Conservation (phyloP, 1,139 yeast genomes). For the Geotrichum bryndzae region DNA sequence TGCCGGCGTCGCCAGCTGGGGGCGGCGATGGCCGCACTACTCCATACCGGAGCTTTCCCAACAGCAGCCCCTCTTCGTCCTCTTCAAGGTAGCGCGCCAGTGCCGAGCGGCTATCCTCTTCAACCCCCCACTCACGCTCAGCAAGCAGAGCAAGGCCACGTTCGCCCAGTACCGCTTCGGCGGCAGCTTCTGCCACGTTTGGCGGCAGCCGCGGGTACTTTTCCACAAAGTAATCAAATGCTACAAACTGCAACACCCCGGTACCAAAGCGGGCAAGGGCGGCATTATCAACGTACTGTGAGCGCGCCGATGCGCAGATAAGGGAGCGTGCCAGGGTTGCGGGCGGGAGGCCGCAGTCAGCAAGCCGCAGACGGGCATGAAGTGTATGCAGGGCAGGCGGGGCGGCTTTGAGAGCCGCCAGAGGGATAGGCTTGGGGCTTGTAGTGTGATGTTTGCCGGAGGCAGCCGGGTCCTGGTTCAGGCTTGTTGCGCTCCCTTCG, state of each 20-base stretch:
- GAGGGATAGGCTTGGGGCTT: background rate
- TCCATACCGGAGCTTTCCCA: slow-evolving; percentile 39
- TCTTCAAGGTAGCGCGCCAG: slow-evolving; percentile 64
- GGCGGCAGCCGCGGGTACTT: slow-evolving; percentile 88
- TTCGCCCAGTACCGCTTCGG: slow-evolving; percentile 64
- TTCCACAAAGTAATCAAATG: slow-evolving; percentile 63
- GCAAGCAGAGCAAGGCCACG: slow-evolving; percentile 62
- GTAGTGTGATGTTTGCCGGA: background rate
- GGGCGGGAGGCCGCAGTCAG: slow-evolving; percentile 42
- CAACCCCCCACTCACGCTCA: slow-evolving; percentile 71
- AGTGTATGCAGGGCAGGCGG: slow-evolving; percentile 50
- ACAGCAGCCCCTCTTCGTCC: slow-evolving; percentile 31
- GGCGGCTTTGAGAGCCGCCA: background rate
- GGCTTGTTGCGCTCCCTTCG: background rate
- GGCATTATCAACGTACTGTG: slow-evolving; percentile 59
- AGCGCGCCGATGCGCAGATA: slow-evolving; percentile 44
- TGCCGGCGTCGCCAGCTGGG: slow-evolving; percentile 25
- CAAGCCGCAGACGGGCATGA: slow-evolving; percentile 59
- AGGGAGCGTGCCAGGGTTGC: slow-evolving; percentile 78
- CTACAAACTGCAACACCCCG: slow-evolving; percentile 67
- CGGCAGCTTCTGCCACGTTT: slow-evolving; percentile 65
- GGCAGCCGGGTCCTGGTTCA: background rate
- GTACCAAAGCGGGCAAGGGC: slow-evolving; percentile 79
- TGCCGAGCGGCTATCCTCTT: slow-evolving; percentile 58
- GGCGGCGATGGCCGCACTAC: slow-evolving; percentile 33